A percentile compares a stretch with the other conserved stretches of the same genome.
These are phyloP conservation scores for Collybiopsis confluens DNA, from an alignment of 768 basidiomycete species.

Conservation along the genomic window DNA sequence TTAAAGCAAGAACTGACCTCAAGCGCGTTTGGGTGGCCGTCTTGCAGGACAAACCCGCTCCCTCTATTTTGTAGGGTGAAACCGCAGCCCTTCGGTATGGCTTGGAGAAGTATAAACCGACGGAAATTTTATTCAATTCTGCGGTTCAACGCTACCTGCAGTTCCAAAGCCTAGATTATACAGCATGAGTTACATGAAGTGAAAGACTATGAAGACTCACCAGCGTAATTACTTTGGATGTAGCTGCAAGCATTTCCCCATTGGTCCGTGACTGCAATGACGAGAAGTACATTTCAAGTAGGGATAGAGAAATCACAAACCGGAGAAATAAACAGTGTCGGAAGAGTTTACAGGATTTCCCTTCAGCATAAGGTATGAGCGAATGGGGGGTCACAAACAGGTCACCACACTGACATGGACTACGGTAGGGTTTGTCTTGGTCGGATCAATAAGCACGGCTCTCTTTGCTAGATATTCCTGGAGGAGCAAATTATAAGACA, in stretches of 20 bases:
- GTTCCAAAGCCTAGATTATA: conserved; percentile 75
- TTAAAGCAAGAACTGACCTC: conserved; percentile 38
- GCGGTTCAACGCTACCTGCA: conserved; percentile 50
- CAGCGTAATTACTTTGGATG: conserved; percentile 86
- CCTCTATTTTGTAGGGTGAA: conserved; percentile 97
- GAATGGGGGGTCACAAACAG: background rate
- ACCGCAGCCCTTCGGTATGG: conserved; percentile 90
- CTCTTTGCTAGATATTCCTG: conserved; percentile 82
- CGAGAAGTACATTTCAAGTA: background rate
- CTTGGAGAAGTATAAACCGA: conserved; percentile 30
- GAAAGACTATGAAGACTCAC: conserved; percentile 25
- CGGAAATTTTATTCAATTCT: conserved; percentile 11
- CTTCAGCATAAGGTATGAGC: conserved; percentile 27
- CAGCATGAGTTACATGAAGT: background rate
- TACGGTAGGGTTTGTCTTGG: conserved; percentile 59
- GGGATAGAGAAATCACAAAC: conserved; percentile 26
- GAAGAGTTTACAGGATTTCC: conserved; percentile 82
- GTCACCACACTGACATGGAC: conserved; percentile 47
- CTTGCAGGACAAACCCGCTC: conserved; percentile 71
- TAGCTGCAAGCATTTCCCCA: conserved; percentile 90
- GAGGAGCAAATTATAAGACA: too few species aligned
- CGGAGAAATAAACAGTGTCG: conserved; percentile 94
- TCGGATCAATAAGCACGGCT: conserved; percentile 74
- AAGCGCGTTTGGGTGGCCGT: conserved; percentile 83
- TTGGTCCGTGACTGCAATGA: conserved; percentile 63